Conservation (phyloP, 495 filamentous ascomycete genomes). For the Chaetomium cochliodes region DNA sequence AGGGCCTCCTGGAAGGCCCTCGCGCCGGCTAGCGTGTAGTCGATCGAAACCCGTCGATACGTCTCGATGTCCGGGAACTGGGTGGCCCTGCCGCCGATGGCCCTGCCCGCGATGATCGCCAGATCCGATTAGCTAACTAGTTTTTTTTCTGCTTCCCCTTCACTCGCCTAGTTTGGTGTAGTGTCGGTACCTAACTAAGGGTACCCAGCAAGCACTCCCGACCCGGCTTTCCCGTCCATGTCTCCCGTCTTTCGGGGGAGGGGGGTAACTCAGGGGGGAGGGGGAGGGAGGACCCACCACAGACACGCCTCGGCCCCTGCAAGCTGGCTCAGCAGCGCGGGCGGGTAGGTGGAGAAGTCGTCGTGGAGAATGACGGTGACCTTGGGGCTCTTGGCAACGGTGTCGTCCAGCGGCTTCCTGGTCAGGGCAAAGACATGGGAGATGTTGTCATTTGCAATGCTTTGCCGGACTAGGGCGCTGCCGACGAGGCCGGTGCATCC, state of each 20-base stretch:
- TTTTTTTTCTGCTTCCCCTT: too few relatives aligned
- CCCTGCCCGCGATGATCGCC: conserved; percentile 26
- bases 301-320: conserved; percentile 54
- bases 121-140: neutral
- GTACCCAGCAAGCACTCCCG: neutral
- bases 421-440: conserved; percentile 44
- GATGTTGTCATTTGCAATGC: conserved; percentile 45
- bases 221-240: too few relatives aligned
- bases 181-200: too few relatives aligned
- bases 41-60: conserved; percentile 40
- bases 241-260: too few relatives aligned
- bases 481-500: conserved; percentile 54
- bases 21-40: conserved; percentile 46
- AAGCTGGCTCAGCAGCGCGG: conserved; percentile 40
- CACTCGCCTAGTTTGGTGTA: too few relatives aligned
- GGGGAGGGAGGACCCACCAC: conserved; percentile 38
- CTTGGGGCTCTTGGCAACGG: conserved; percentile 39
- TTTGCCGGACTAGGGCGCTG: conserved; percentile 47
- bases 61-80: conserved; percentile 36
- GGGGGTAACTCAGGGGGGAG: too few relatives aligned
- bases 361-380: conserved; percentile 44
- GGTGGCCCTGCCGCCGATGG: conserved; percentile 31
- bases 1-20: conserved; percentile 38
- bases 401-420: conserved; percentile 37
- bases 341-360: conserved; percentile 49